Evolutionary conservation across 2,329 filamentous ascomycete genomes (phyloP).

Genomic region (Westerdykella aurantiaca): DNA sequence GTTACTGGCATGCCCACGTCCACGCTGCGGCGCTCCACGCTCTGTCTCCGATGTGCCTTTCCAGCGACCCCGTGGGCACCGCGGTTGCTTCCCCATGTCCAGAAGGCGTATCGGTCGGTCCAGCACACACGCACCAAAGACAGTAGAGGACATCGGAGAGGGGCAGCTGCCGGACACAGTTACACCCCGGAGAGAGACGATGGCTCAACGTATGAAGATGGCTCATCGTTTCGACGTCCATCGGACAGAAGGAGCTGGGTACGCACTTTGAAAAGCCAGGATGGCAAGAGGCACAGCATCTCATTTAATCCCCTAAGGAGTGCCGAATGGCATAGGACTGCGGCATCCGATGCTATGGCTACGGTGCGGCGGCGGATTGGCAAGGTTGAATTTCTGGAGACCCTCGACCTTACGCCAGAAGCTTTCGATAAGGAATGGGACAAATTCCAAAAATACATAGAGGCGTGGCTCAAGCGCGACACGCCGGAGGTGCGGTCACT

Average conservation of each 20-base stretch:
- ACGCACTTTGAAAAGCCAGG: too few relatives aligned
- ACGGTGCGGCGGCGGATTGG: constrained; percentile 12
- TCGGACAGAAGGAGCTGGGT: too few relatives aligned
- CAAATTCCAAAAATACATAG: constrained; percentile 18
- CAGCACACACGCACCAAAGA: background rate
- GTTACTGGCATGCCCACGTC: constrained; percentile 21
- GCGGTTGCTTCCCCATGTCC: constrained; percentile 25
- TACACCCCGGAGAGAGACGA: too few relatives aligned
- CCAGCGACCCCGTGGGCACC: constrained; percentile 19
- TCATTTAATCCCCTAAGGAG: background rate
- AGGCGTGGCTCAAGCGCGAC: constrained; percentile 16
- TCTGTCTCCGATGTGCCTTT: constrained; percentile 40
- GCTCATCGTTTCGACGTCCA: too few relatives aligned
- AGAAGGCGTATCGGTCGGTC: constrained; percentile 5
- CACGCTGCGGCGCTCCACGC: constrained; percentile 23
- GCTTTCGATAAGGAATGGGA: constrained; percentile 26
- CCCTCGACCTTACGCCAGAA: constrained; percentile 18
- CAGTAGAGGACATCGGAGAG: too few relatives aligned
- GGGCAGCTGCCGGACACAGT: too few relatives aligned
- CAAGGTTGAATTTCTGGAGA: constrained; percentile 18
- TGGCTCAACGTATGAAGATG: too few relatives aligned
- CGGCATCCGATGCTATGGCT: constrained; percentile 3
- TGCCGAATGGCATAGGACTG: background rate
- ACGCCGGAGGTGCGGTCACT: constrained; percentile 14
- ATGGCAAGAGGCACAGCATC: too few relatives aligned